Conservation (phyloP, 1,284 basidiomycete species). For the Golubevia sp. region DNA sequence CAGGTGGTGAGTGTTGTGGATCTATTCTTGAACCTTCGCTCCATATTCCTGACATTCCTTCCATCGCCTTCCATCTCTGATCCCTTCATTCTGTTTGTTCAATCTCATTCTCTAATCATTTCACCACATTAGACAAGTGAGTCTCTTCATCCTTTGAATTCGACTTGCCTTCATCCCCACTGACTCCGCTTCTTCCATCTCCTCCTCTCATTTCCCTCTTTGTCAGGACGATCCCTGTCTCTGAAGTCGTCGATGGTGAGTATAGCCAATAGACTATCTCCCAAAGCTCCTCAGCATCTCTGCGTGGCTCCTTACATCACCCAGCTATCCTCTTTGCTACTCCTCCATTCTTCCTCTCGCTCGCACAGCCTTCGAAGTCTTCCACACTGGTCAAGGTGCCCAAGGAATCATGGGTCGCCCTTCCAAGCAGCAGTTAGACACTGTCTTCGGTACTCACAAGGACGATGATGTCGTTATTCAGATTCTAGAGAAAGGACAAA, state of each 20-base stretch:
- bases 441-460: conserved; percentile 57
- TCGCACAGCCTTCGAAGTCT: conserved; percentile 56
- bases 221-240: conserved; percentile 58
- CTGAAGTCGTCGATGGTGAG: conserved; percentile 60
- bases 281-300: neutral
- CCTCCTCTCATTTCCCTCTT: neutral
- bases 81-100: too few relatives aligned
- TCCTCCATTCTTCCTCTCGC: neutral
- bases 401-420: conserved; percentile 62
- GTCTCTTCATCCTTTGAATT: neutral
- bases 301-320: neutral
- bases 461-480: conserved; percentile 53
- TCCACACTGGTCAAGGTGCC: conserved; percentile 60
- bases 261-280: neutral
- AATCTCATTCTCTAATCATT: conserved; percentile 1
- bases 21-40: too few relatives aligned
- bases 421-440: conserved; percentile 62
- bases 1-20: conserved; percentile 47
- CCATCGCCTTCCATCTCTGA: too few relatives aligned
- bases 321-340: neutral
- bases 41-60: too few relatives aligned
- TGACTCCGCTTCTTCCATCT: neutral
- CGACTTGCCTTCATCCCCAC: neutral
- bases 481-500: conserved; percentile 55
- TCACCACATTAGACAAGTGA: conserved; percentile 11